Evolutionary conservation across 2,329 filamentous ascomycete genomes (phyloP), one percentile per base, ranked within the genome.

Genomic region (Cordyceps tenuipes): DNA sequence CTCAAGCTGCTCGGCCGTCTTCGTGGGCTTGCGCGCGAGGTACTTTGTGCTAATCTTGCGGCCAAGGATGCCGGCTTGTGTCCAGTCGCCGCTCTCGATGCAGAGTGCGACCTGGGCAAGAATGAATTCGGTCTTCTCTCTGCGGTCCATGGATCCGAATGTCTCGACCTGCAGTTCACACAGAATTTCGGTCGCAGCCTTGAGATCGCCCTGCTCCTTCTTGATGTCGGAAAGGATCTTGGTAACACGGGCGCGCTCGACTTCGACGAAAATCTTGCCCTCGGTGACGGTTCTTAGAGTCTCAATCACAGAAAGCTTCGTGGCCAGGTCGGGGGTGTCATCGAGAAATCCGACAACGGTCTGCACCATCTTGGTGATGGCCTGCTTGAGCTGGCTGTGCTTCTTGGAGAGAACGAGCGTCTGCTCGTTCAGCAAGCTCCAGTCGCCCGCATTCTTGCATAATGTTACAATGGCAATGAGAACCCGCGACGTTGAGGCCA

Each of bases 221-320:
- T 97, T 97, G 81, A 99, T 97, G 75, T 97, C 86, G 56, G 94
- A 97, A 13, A 99, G 82, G 65, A 96, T 95, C 72, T 88, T 91
- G 68, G 94, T 99, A 62, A 99, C 88, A 66, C 94, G 89, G 65
- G 94, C 94, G 66, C 94, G 87, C 81, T 99, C 94, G 57, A 99
- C 94, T 79, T 99, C 94, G 68, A 99, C 93, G 70, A 99, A 99
- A 73, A 99, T 99, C 88, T 99, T 99, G 77, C 94, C 94, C 76
- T 99, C 94, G 9, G 94, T 99, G 53, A 99, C 93, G 47, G 93
- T 97, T 68, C 94, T 86, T 69, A 99, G 76, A 1, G 93, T 95
- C 76, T 99, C 93, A 69, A 99, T 99, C 62, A 96, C 86, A 23
- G 90, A 88, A 61, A 99, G 80, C 79, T 97, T 99, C 41, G 86